Percentiles rank a stretch among this genome's conserved stretches.
phyloP scores from a whole-genome alignment of 345 rosid genomes.

The Toxicodendron radicans region DNA sequence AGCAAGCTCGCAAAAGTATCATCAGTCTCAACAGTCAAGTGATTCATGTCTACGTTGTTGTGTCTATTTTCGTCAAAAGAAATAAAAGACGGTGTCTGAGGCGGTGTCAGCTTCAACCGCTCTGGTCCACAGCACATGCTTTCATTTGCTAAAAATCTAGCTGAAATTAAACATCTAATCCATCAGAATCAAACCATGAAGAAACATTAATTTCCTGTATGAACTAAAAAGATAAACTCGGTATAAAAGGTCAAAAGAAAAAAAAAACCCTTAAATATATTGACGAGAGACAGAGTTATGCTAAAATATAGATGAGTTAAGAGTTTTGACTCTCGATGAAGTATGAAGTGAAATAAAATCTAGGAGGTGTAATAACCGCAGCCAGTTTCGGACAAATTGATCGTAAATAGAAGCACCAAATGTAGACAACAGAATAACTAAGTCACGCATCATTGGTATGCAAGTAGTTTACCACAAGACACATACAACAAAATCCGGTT shows the following conservation, averaged over 20 bases:
- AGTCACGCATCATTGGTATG: neutral
- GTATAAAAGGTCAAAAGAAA: neutral
- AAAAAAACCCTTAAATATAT: neutral
- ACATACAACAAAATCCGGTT: neutral
- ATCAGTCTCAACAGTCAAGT: slow-evolving; percentile 74
- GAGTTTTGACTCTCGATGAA: neutral
- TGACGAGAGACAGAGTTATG: neutral
- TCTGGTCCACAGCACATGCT: slow-evolving; percentile 53
- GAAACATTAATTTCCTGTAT: slow-evolving; percentile 3
- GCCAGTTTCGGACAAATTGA: neutral
- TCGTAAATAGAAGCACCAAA: neutral
- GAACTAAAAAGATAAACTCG: neutral
- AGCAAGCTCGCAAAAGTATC: slow-evolving; percentile 84
- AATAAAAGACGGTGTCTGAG: slow-evolving; percentile 25
- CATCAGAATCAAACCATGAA: slow-evolving; percentile 22
- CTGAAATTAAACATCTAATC: slow-evolving; percentile 26
- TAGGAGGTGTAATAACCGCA: neutral
- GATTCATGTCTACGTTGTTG: slow-evolving; percentile 56
- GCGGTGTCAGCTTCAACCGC: slow-evolving; percentile 36
- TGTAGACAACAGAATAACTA: neutral
- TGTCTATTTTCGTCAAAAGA: slow-evolving; percentile 39
- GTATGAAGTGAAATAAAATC: neutral
- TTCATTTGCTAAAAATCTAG: slow-evolving; percentile 41
- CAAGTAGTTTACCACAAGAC: neutral
- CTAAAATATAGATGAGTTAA: neutral